Percentiles rank a stretch among this genome's conserved stretches.
These are phyloP conservation scores for Viridothelium virens DNA, from an alignment of 495 filamentous ascomycete genomes.

Conservation along the genomic window DNA sequence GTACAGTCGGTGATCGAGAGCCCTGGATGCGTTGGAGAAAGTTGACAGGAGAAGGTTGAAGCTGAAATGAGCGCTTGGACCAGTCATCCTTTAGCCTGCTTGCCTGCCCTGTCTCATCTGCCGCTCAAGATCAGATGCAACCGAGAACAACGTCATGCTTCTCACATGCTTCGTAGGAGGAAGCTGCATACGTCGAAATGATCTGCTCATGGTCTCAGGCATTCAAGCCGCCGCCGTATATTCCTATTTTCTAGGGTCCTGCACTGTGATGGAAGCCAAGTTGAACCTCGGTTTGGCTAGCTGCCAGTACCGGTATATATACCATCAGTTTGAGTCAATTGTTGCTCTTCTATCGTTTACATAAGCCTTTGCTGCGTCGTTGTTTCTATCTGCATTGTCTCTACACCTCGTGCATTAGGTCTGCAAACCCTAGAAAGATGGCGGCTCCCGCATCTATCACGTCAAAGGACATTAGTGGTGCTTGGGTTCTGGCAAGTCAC, in stretches of 20 bases:
- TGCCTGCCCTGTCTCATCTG: neutral
- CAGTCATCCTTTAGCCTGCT: neutral
- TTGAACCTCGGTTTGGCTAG: neutral
- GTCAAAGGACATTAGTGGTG: slow-evolving; percentile 64
- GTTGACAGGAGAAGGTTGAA: neutral
- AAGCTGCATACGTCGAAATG: neutral
- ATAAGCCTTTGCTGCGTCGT: neutral
- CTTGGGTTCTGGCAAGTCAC: slow-evolving; percentile 63
- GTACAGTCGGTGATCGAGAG: too few relatives aligned
- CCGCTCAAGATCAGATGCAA: slow-evolving; percentile 6
- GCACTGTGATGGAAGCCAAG: neutral
- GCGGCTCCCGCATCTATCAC: slow-evolving; percentile 69
- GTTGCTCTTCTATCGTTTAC: neutral
- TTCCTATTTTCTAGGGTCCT: neutral
- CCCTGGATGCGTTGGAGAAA: too few relatives aligned
- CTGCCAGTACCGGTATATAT: neutral
- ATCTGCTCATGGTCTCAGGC: neutral
- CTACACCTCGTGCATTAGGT: neutral
- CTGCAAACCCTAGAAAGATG: slow-evolving; percentile 43
- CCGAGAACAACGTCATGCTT: neutral
- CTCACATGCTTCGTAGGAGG: neutral
- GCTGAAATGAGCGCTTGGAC: neutral
- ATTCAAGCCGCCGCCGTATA: neutral
- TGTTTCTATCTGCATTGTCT: neutral
- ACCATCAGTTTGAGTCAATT: neutral